Evolutionary conservation across 225 moss, liverwort and hornwort species (phyloP), one percentile per base, ranked within the genome.

Genomic region (Straminergon stramineum): DNA sequence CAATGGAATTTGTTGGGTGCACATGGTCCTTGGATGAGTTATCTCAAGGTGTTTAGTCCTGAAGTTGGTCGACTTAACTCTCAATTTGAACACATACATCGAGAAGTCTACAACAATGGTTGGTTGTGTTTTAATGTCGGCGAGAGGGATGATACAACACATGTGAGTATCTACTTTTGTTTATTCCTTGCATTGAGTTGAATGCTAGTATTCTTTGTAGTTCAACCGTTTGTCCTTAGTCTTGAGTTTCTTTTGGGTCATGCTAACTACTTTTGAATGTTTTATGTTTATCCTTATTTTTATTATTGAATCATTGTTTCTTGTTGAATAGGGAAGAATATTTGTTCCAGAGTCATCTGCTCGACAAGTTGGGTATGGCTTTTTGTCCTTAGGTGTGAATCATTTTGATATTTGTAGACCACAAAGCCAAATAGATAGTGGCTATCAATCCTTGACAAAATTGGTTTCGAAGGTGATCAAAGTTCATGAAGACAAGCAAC

Each of bases 31-130:
- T 74, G 28, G 28, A 30, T 74, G 74, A 15, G 6, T 17, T 74
- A 74, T 28, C 3, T 45, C 0, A 1, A 45, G 6, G 28, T 28
- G 2, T 74, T 74, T 30, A 10, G 10, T 74, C 3, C 0, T 17
- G 3, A 45, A 10, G 28, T 74, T 17, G 74, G 45, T 1, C 10
- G 10, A 45, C 6, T 74, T 6, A 39, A 74, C 28, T 45, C 1
- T 45, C 17, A 45, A 2, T 30, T 74, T 74, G 74, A 74, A 6
- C 2, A 11, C 6, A 45, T 74, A 0, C 17, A 2, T 0, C 28
- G 0, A 3, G 10, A 74, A 6, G 74, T 3, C 1, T 74, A 28
- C 17, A 10, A 74, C 16, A 73, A 16, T 10, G 17, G 45, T 3
- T 74, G 43, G 45, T 16, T 28, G 1, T 17, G 0, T 28, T 28